Conservation (phyloP, 2,329 filamentous ascomycete genomes). For the Fusarium pininemorale region DNA sequence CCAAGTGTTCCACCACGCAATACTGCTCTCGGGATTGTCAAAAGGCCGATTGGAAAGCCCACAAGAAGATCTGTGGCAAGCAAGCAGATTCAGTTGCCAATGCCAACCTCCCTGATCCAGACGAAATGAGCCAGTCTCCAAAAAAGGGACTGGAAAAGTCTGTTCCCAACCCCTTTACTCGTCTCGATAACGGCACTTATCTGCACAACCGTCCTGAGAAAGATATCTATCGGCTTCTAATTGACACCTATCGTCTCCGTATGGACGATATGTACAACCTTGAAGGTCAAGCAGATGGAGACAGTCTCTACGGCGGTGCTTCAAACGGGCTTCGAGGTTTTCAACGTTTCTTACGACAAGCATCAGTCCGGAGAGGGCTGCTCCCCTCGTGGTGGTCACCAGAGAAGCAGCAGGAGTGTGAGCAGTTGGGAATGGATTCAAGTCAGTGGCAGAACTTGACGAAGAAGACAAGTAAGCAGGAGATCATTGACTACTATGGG, state of each 20-base stretch:
- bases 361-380: constrained; percentile 39
- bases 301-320: constrained; percentile 44
- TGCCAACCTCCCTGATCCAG: not conserved
- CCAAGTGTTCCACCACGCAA: constrained; percentile 55
- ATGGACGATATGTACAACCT: constrained; percentile 49
- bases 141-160: constrained; percentile 44
- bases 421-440: constrained; percentile 45
- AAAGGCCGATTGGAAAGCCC: constrained; percentile 59
- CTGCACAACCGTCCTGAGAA: constrained; percentile 54
- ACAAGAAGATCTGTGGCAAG: constrained; percentile 56
- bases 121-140: constrained; percentile 16
- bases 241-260: constrained; percentile 60
- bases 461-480: constrained; percentile 43
- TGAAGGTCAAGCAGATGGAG: constrained; percentile 38
- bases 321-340: constrained; percentile 46
- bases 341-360: constrained; percentile 46
- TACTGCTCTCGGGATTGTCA: constrained; percentile 65
- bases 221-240: constrained; percentile 56
- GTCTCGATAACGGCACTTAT: constrained; percentile 52
- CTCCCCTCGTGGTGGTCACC: constrained; percentile 57
- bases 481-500: constrained; percentile 54
- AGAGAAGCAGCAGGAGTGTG: constrained; percentile 51
- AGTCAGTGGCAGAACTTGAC: constrained; percentile 40
- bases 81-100: constrained; percentile 1
- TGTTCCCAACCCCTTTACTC: constrained; percentile 50